Percentiles rank a stretch among this genome's conserved stretches.
phyloP scores from a whole-genome alignment of 208 protist genomes.

The Porcisia deanei region DNA sequence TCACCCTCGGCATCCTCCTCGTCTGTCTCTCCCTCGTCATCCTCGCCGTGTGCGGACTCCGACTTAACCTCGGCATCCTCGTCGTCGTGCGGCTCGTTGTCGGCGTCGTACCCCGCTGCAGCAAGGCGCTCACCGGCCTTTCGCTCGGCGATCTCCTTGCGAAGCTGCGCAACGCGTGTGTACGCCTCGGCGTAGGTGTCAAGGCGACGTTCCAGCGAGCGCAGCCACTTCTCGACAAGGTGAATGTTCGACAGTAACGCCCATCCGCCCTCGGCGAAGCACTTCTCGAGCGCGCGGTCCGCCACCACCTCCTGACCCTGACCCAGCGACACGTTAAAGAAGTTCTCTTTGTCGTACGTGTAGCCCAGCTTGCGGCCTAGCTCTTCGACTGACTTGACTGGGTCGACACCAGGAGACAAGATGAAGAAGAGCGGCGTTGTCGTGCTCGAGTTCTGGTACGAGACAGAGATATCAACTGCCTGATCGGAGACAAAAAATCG shows the following conservation, averaged over 20 bases:
- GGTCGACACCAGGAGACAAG: constrained; percentile 98
- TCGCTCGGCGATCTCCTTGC: constrained; percentile 83
- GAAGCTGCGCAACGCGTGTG: constrained; percentile 88
- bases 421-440: constrained; percentile 99
- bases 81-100: constrained; percentile 17
- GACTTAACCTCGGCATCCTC: constrained; percentile 5
- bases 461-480: constrained; percentile 93
- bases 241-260: constrained; percentile 99
- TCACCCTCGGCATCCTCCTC: constrained; percentile 20
- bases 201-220: constrained; percentile 96
- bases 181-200: constrained; percentile 93
- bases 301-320: constrained; percentile 98
- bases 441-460: constrained; percentile 94
- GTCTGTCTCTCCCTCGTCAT: constrained; percentile 20
- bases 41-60: constrained; percentile 5
- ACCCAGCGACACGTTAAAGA: constrained; percentile 97
- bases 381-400: constrained; percentile 94
- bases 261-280: constrained; percentile 94
- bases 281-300: constrained; percentile 94
- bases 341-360: constrained; percentile 94
- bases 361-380: constrained; percentile 95
- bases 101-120: constrained; percentile 10
- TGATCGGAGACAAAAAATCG: constrained; percentile 95
- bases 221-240: constrained; percentile 97
- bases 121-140: constrained; percentile 60